These are phyloP conservation scores for Wickerhamomyces chambardii DNA, from an alignment of 805 yeast species.

Conservation along the genomic window DNA sequence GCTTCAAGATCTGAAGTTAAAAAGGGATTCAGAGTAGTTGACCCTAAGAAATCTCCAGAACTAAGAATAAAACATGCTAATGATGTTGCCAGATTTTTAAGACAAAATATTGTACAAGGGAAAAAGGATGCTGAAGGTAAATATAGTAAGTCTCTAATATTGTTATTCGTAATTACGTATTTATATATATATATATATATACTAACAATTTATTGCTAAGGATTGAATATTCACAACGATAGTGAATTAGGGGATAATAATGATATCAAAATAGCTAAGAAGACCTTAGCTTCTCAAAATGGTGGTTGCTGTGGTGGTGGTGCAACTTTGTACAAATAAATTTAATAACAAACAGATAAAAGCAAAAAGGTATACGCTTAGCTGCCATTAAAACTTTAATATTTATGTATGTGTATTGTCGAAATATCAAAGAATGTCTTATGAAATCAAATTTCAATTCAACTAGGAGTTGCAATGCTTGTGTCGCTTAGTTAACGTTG, in stretches of 20 bases:
- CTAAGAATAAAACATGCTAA: constrained; percentile 48
- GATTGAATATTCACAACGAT: constrained; percentile 64
- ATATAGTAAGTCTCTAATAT: constrained; percentile 21
- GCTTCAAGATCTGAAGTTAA: constrained; percentile 58
- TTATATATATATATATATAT: no score
- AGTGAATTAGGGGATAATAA: constrained; percentile 93
- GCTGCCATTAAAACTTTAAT: no score
- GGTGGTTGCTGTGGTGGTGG: constrained; percentile 55
- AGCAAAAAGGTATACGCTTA: no score
- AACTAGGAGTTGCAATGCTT: no score
- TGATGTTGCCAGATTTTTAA: constrained; percentile 63
- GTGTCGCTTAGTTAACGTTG: no score
- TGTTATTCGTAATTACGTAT: no score
- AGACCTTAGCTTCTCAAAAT: constrained; percentile 36
- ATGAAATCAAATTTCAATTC: no score
- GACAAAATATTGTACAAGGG: constrained; percentile 85
- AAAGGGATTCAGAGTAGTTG: constrained; percentile 41
- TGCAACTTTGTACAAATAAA: constrained; percentile 6
- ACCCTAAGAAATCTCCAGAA: constrained; percentile 35
- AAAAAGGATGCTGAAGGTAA: constrained; percentile 32
- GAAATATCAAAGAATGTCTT: no score
- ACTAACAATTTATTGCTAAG: constrained; percentile 10
- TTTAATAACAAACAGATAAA: no score
- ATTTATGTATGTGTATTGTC: no score
- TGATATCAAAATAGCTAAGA: constrained; percentile 45